Evolutionary conservation across 2,329 filamentous ascomycete genomes (phyloP).

Genomic region (Sarocladium strictum): DNA sequence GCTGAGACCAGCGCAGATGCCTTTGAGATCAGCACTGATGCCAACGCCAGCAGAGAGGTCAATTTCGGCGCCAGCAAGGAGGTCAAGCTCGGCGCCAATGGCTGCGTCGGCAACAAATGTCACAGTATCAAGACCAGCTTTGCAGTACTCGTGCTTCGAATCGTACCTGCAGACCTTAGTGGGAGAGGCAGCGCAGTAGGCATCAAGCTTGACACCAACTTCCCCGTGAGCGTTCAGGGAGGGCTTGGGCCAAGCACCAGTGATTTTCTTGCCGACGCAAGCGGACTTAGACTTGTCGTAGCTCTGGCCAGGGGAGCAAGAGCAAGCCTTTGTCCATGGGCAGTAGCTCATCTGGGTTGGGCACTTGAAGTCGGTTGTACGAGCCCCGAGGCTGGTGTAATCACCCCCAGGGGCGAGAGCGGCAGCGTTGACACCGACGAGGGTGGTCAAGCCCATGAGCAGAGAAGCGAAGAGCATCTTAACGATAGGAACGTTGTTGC

Average conservation of each 20-base stretch:
- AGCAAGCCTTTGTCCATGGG: constrained; percentile 34
- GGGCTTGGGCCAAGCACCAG: constrained; percentile 29
- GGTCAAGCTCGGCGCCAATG: constrained; percentile 21
- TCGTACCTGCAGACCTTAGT: constrained; percentile 30
- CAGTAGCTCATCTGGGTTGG: constrained; percentile 29
- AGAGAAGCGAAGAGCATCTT: constrained; percentile 2
- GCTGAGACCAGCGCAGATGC: constrained; percentile 15
- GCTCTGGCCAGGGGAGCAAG: constrained; percentile 35
- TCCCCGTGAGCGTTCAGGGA: constrained; percentile 1
- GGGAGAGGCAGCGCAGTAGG: constrained; percentile 29
- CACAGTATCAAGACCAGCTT: constrained; percentile 26
- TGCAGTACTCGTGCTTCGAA: constrained; percentile 27
- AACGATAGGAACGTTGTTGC: not conserved
- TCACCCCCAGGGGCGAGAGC: constrained; percentile 1
- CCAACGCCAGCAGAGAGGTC: constrained; percentile 19
- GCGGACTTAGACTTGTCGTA: constrained; percentile 25
- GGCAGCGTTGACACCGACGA: not conserved
- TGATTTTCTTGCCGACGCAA: constrained; percentile 21
- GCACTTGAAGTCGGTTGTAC: constrained; percentile 16
- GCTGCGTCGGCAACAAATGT: constrained; percentile 27
- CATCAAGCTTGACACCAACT: constrained; percentile 21
- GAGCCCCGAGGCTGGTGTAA: not conserved
- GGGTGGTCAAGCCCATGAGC: not conserved
- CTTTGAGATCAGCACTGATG: constrained; percentile 26
- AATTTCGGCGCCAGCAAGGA: constrained; percentile 16